A percentile compares a stretch with the other conserved stretches of the same genome.
Conservation (phyloP, 2,329 filamentous ascomycete species). For the Talaromyces funiculosus region DNA sequence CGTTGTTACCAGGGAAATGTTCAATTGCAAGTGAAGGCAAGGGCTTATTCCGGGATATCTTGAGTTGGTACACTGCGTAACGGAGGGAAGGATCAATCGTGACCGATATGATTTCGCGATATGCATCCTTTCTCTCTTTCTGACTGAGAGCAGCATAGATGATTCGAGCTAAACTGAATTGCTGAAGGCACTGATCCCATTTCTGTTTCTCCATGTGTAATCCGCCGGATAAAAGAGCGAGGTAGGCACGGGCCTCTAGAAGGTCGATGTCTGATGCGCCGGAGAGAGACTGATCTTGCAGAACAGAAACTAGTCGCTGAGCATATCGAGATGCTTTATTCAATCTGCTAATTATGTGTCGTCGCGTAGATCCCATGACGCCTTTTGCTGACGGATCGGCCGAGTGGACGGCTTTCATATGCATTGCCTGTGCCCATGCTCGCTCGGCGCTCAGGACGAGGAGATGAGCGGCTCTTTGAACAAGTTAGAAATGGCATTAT, state of each 20-base stretch:
- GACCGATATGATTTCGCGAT: constrained; percentile 77
- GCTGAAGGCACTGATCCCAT: constrained; percentile 72
- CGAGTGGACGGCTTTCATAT: constrained; percentile 78
- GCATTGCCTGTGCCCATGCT: constrained; percentile 93
- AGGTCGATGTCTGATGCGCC: constrained; percentile 65
- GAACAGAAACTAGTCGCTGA: constrained; percentile 58
- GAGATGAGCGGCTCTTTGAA: constrained; percentile 68
- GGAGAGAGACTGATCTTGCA: constrained; percentile 59
- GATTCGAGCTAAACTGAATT: constrained; percentile 70
- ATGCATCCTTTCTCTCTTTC: constrained; percentile 64
- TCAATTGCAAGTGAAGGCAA: constrained; percentile 72
- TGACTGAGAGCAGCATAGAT: constrained; percentile 73
- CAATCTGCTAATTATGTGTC: constrained; percentile 82
- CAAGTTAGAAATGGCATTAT: constrained; percentile 12
- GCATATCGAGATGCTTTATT: constrained; percentile 72
- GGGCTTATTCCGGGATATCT: constrained; percentile 77
- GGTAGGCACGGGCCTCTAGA: constrained; percentile 82
- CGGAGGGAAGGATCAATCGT: constrained; percentile 90
- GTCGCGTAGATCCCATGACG: constrained; percentile 71
- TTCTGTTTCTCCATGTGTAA: constrained; percentile 79
- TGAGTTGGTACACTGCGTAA: constrained; percentile 88
- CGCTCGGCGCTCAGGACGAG: constrained; percentile 81
- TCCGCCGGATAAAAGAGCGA: constrained; percentile 67
- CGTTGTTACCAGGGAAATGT: constrained; percentile 62
- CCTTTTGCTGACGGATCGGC: constrained; percentile 66